Evolutionary conservation across 441 rosid genomes (phyloP).

Genomic region (Geranium incanum): DNA sequence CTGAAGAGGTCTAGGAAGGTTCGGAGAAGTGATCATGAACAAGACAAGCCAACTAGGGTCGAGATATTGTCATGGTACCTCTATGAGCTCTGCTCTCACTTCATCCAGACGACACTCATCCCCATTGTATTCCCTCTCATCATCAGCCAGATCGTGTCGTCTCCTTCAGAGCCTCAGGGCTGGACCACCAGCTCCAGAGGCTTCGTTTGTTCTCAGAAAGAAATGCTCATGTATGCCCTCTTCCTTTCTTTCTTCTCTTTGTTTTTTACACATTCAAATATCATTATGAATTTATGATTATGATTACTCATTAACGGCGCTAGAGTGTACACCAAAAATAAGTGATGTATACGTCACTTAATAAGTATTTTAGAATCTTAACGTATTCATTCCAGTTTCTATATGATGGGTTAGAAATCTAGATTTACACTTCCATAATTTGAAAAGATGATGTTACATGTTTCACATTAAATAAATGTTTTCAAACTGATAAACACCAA

Average conservation of each 20-base stretch:
- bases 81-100: conserved; percentile 45
- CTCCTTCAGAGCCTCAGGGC: conserved; percentile 27
- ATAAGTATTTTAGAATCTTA: too few relatives aligned
- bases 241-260: not conserved
- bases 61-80: conserved; percentile 48
- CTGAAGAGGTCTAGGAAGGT: conserved; percentile 23
- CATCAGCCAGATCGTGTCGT: conserved; percentile 29
- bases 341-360: conserved; percentile 4
- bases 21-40: conserved; percentile 4
- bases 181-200: conserved; percentile 23
- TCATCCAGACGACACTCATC: conserved; percentile 34
- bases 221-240: conserved; percentile 36
- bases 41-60: conserved; percentile 28
- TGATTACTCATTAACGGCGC: too few relatives aligned
- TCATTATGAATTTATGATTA: not conserved
- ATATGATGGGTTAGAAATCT: too few relatives aligned
- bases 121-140: conserved; percentile 51
- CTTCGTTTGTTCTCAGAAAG: conserved; percentile 22
- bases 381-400: too few relatives aligned
- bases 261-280: too few relatives aligned
- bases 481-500: too few relatives aligned
- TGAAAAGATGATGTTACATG: too few relatives aligned
- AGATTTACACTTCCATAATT: too few relatives aligned
- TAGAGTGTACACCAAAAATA: too few relatives aligned
- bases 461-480: too few relatives aligned